phyloP scores from a whole-genome alignment of 2,329 filamentous ascomycete genomes.

The Ophiostoma triangulosporum region DNA sequence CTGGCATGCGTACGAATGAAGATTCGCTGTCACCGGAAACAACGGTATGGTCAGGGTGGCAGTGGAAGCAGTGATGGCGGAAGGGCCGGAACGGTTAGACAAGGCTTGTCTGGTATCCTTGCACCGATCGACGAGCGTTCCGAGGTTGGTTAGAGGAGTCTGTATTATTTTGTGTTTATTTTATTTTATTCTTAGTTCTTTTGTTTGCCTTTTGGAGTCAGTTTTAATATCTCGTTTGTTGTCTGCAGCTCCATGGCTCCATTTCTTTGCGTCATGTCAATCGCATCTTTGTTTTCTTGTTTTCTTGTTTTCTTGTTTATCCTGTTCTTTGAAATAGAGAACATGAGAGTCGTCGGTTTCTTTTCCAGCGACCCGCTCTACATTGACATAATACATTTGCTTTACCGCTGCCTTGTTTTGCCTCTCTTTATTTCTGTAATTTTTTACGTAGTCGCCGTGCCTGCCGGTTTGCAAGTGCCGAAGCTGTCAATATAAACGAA shows the following conservation, averaged over 20 bases:
- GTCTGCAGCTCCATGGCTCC: neutral
- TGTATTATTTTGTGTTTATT: neutral
- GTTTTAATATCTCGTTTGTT: neutral
- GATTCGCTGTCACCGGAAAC: neutral
- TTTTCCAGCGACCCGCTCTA: too few species aligned
- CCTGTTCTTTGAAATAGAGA: too few species aligned
- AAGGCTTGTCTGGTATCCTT: neutral
- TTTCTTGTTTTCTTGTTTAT: too few species aligned
- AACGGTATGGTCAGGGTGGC: neutral
- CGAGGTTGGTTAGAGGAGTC: neutral
- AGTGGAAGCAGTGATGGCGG: neutral
- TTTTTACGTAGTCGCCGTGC: too few species aligned
- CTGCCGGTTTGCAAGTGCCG: neutral
- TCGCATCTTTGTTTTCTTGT: neutral
- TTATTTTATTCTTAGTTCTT: neutral
- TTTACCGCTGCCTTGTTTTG: too few species aligned
- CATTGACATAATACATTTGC: too few species aligned
- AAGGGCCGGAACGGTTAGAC: neutral
- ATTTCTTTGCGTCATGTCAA: neutral
- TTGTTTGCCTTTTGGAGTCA: neutral
- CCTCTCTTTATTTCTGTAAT: too few species aligned
- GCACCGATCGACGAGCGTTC: neutral
- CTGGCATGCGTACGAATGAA: neutral
- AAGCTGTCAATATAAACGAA: neutral
- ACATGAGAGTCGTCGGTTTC: too few species aligned